Percentiles rank a stretch among this genome's conserved stretches.
Conservation (phyloP, 2,329 filamentous ascomycete species). For the Colletotrichum euphorbiae region DNA sequence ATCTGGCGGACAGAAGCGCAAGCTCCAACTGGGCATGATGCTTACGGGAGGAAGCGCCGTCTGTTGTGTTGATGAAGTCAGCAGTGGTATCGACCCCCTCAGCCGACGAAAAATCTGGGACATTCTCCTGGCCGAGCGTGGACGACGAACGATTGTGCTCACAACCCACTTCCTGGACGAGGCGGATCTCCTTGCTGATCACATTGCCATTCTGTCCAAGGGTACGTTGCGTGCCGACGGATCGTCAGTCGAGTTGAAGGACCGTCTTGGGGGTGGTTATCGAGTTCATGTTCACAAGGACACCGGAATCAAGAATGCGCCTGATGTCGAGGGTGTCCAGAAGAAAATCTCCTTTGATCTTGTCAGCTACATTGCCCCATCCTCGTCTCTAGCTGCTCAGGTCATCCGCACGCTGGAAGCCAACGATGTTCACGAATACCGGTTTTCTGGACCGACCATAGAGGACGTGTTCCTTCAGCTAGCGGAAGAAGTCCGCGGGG, state of each 20-base stretch:
- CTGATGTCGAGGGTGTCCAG: constrained; percentile 65
- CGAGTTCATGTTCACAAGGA: constrained; percentile 79
- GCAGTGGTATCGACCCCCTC: constrained; percentile 87
- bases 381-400: constrained; percentile 76
- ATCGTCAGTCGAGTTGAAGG: constrained; percentile 87
- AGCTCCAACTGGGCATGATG: constrained; percentile 95
- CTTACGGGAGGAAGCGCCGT: constrained; percentile 89
- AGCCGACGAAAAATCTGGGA: constrained; percentile 94
- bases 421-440: constrained; percentile 78
- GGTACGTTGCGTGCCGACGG: constrained; percentile 85
- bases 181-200: constrained; percentile 88
- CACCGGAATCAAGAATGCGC: constrained; percentile 58
- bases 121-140: constrained; percentile 87
- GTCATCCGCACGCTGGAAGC: constrained; percentile 78
- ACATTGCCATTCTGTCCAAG: constrained; percentile 88
- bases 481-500: constrained; percentile 78
- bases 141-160: constrained; percentile 82
- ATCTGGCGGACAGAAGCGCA: constrained; percentile 91
- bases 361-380: constrained; percentile 77
- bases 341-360: constrained; percentile 75
- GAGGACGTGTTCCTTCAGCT: constrained; percentile 92
- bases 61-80: constrained; percentile 93
- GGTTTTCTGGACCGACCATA: constrained; percentile 88
- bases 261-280: constrained; percentile 85
- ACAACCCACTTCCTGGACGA: constrained; percentile 97